These are phyloP conservation scores for Pythium rishiriense DNA, from an alignment of 352 stramenopile species.

Conservation along the genomic window DNA sequence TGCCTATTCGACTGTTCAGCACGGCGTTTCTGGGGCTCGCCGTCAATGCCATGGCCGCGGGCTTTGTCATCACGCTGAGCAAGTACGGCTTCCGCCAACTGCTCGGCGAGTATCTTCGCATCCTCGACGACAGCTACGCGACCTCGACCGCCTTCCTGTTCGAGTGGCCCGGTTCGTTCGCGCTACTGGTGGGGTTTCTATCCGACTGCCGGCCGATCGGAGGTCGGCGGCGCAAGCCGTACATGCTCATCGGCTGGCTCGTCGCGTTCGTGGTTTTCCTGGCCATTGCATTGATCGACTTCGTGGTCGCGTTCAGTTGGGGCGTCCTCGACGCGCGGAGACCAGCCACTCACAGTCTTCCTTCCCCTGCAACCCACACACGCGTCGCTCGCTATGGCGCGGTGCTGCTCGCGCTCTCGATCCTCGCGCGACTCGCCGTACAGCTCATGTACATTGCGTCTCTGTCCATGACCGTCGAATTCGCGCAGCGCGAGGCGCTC, in stretches of 20 bases:
- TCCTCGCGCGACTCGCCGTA: constrained; percentile 29
- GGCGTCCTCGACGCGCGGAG: constrained; percentile 6
- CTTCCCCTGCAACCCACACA: neutral
- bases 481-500: constrained; percentile 26
- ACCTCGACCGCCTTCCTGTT: constrained; percentile 57
- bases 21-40: constrained; percentile 41
- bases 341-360: neutral
- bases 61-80: constrained; percentile 35
- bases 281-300: constrained; percentile 20
- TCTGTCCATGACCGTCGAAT: constrained; percentile 30
- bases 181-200: constrained; percentile 81
- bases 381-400: constrained; percentile 5
- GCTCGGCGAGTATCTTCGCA: constrained; percentile 44
- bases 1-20: constrained; percentile 38
- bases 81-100: constrained; percentile 41
- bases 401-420: constrained; percentile 25
- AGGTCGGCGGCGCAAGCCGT: constrained; percentile 79
- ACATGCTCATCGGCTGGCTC: constrained; percentile 80
- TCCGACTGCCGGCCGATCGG: constrained; percentile 80
- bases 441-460: constrained; percentile 27
- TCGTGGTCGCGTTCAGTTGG: constrained; percentile 11
- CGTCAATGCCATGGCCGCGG: constrained; percentile 33
- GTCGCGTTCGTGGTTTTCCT: constrained; percentile 30
- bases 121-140: constrained; percentile 20
- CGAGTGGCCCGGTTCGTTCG: constrained; percentile 69